Evolutionary conservation across 805 yeast genomes (phyloP), one percentile per base, ranked within the genome.

Genomic region (Groenewaldozyma tartarivorans): DNA sequence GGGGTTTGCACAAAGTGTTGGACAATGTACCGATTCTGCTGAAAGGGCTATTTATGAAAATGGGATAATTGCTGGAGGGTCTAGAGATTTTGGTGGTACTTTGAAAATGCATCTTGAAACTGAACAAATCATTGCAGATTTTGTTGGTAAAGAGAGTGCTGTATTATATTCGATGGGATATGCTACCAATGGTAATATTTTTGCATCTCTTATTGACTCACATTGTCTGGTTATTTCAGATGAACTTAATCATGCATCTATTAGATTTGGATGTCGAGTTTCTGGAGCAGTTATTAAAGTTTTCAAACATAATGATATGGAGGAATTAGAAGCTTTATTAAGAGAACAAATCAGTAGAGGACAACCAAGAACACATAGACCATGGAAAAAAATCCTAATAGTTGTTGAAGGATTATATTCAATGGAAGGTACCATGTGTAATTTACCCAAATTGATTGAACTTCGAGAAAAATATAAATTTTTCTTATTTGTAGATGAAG

Each of bases 1-100:
- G 45, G 99, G 99, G 1, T 92, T 92, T 64, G 98, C 96, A 18
- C 97, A 92, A 64, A 81, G 94, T 40, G 80, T 77, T 48, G 99
- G 99, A 45, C 71, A 69, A 41, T 92, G 99, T 63, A 86, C 96
- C 2, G 87, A 81, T 45, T 71, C 71, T 39, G 81, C 96, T 5
- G 67, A 82, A 48, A 65, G 72, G 32, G 59, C 75, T 30, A 71
- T 85, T 33, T 66, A 72, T n/a, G 64, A 75, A 36, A 77, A 79
- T 53, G 97, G 97, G 39, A 69, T 86, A 33, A 72, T 87, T 6
- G 71, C 80, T 2, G 79, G 90, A 48, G 88, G 94, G 34, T 77
- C 96, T 34, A 73, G 94, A 55, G 68, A 74, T 45, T 62, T 69
- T 33, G 70, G 76, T 40, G 99, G 97, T 39, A 76, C 92, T 5